These are phyloP conservation scores for Hemisphaericaspora lyxosophila DNA, from an alignment of 1,139 yeast genomes.

Conservation along the genomic window DNA sequence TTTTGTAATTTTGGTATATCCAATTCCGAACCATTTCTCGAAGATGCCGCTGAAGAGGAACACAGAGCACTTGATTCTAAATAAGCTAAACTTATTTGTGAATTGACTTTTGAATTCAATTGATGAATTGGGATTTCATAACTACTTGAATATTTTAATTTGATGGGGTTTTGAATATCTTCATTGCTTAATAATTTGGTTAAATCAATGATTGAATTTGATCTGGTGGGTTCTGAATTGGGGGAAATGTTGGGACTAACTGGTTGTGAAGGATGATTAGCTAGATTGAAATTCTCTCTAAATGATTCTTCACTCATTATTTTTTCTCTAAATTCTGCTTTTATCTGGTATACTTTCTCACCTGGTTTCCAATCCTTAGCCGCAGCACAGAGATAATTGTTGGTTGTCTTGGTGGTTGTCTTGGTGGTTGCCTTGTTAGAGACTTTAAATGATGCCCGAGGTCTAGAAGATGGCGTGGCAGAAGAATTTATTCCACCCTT, in stretches of 20 bases:
- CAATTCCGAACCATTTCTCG: conserved; percentile 25
- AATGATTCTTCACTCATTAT: conserved; percentile 42
- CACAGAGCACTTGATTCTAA: background rate
- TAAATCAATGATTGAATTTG: conserved; percentile 45
- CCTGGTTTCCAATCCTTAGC: conserved; percentile 43
- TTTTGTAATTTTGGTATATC: conserved; percentile 27
- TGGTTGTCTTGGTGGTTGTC: too few relatives aligned
- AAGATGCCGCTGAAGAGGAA: conserved; percentile 13
- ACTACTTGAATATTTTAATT: conserved; percentile 39
- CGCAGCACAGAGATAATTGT: conserved; percentile 32
- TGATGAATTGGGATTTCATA: conserved; percentile 42
- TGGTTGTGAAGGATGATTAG: conserved; percentile 35
- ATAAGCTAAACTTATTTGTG: conserved; percentile 21
- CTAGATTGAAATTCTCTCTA: conserved; percentile 31
- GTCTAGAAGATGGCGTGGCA: conserved; percentile 15
- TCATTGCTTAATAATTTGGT: conserved; percentile 36
- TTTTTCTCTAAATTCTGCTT: conserved; percentile 37
- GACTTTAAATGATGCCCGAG: conserved; percentile 32
- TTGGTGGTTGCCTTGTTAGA: too few relatives aligned
- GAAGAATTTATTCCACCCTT: conserved; percentile 11
- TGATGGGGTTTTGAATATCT: conserved; percentile 43
- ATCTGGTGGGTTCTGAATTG: conserved; percentile 42
- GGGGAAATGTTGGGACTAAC: conserved; percentile 49
- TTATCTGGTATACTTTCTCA: conserved; percentile 29
- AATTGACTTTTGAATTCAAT: conserved; percentile 43